Base-by-base conservation (phyloP, 345 rosid species). In the Eucalyptus cloeziana region DNA sequence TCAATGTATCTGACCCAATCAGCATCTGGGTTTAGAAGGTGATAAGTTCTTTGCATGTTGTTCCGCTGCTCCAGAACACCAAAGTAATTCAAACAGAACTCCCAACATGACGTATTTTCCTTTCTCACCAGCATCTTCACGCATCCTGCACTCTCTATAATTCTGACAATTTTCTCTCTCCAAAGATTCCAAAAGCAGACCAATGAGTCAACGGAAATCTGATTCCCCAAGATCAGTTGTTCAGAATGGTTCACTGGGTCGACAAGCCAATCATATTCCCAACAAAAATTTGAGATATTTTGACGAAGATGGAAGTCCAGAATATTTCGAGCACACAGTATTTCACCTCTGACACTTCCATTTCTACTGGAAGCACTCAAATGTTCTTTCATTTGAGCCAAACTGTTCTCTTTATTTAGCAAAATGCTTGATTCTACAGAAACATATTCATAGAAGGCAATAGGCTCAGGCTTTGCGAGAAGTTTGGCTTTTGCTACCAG, bases 51-150 rank as follows among this genome's bases (percentile, higher is more conserved):
- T 14, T 62, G 86, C 49, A 11, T n/a, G 27, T 54, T 86, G 21
- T 86, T 80, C 52, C 44, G 8, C 44, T 89, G 89, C 89, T 88
- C 91, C 88, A 90, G 87, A 31, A 93, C 94, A 11, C 94, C 95
- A 79, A 94, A 89, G 92, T 92, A 94, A 56, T 92, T 90, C 87
- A 93, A 27, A 90, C 94, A 93, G 90, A 94, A 94, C 31, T 92
- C 92, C 49, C 87, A 91, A 85, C 69, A 91, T 3, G 37, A 87
- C 51, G 60, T 62, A 8, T 60, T 76, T 30, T 88, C 90, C 64
- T 5, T 51, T 19, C 12, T 30, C 87, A 81, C 87, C 49, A 13
- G 51, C n/a, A 12, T 87, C 76, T 87, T 85, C 85, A 88, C 64
- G 21, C 17, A 49, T 43, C 45, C 86, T 69, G 90, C 93, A 88